phyloP scores from a whole-genome alignment of 345 rosid species.

The Trapa bicornis region DNA sequence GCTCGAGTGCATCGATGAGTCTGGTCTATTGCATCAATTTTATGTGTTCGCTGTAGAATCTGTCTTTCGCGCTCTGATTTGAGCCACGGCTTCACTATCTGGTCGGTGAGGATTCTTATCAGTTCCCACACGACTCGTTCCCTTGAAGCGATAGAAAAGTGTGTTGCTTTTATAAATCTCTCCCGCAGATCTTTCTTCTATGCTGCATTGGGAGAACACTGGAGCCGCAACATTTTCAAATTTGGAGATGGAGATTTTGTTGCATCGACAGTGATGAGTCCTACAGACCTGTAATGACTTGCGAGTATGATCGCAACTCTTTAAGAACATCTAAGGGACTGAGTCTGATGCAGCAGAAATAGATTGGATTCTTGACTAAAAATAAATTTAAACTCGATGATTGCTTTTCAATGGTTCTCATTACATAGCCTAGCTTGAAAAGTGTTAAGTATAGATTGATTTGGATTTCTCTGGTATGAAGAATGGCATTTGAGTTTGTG shows the following conservation, averaged over 20 bases:
- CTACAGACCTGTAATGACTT: constrained; percentile 91
- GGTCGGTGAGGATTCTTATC: constrained; percentile 51
- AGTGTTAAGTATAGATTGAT: too few species aligned
- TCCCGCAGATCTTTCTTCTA: not conserved
- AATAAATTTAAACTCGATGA: too few species aligned
- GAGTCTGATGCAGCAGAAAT: constrained; percentile 20
- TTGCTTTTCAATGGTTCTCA: too few species aligned
- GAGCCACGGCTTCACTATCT: constrained; percentile 50
- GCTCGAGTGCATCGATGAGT: not conserved
- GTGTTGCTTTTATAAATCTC: constrained; percentile 31
- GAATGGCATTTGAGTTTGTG: too few species aligned
- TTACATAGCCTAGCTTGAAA: too few species aligned
- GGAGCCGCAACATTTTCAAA: constrained; percentile 33
- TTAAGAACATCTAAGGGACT: constrained; percentile 95
- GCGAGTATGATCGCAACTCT: constrained; percentile 69
- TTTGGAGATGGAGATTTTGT: not conserved
- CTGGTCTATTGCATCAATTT: not conserved
- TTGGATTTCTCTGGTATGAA: too few species aligned
- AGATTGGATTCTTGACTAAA: too few species aligned
- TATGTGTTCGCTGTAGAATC: not conserved
- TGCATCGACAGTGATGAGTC: constrained; percentile 44
- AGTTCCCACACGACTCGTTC: constrained; percentile 79
- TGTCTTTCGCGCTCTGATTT: too few species aligned
- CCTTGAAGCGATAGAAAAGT: constrained; percentile 57
- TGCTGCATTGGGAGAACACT: constrained; percentile 18